These are phyloP conservation scores for Pontederia crassipes DNA, from an alignment of 176 grass and related monocot species.

Conservation along the genomic window DNA sequence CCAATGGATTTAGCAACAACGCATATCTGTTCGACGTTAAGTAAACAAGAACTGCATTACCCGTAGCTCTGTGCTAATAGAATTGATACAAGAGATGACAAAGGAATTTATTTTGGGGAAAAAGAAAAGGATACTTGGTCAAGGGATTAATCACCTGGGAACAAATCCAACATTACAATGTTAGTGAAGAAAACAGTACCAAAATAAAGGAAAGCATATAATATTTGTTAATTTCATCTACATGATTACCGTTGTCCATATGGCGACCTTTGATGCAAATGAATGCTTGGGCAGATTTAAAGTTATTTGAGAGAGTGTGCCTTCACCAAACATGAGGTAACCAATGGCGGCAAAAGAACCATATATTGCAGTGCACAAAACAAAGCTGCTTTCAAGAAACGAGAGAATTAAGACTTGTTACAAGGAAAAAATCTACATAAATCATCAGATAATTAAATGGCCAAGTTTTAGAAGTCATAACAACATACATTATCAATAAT, in stretches of 20 bases:
- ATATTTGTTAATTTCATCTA: neutral
- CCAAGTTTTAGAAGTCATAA: neutral
- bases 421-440: slow-evolving; percentile 14
- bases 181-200: slow-evolving; percentile 3
- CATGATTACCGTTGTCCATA: slow-evolving; percentile 84
- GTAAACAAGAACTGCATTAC: slow-evolving; percentile 17
- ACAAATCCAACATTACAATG: slow-evolving; percentile 5
- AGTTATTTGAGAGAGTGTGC: slow-evolving; percentile 81
- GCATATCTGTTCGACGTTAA: slow-evolving; percentile 68
- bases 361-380: slow-evolving; percentile 69
- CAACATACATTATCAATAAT: slow-evolving; percentile 40
- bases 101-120: too few relatives aligned
- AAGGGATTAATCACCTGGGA: slow-evolving; percentile 84
- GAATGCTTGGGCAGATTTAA: slow-evolving; percentile 81
- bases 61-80: too few relatives aligned
- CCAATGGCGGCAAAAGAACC: slow-evolving; percentile 67
- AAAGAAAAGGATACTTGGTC: slow-evolving; percentile 78
- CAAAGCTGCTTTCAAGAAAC: slow-evolving; percentile 45
- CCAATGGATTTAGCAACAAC: slow-evolving; percentile 72
- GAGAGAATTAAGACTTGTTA: neutral
- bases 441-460: slow-evolving; percentile 2
- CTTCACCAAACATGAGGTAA: slow-evolving; percentile 90
- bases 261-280: slow-evolving; percentile 63
- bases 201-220: neutral
- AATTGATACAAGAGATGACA: too few relatives aligned